Evolutionary conservation across 2,329 filamentous ascomycete species (phyloP).

Genomic region (Sporothrix schenckii): DNA sequence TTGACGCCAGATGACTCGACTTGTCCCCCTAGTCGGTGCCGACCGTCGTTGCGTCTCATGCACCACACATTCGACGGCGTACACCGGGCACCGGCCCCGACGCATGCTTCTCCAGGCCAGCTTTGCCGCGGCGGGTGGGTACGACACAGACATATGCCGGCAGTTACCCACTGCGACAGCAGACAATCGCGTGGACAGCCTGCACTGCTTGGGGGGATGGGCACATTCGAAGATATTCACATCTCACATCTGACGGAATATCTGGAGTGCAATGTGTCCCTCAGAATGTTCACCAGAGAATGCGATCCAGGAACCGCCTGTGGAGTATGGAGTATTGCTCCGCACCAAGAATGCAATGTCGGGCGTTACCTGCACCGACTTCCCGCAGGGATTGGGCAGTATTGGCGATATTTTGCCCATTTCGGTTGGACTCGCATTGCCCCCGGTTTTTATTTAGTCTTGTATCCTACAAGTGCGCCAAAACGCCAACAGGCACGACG

Average conservation of each 20-base stretch:
- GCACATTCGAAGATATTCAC: too few relatives aligned
- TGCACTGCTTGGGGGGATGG: too few relatives aligned
- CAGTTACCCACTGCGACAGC: too few relatives aligned
- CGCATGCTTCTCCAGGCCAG: not conserved
- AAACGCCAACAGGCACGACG: not conserved
- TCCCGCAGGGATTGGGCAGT: not conserved
- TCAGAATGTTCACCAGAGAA: too few relatives aligned
- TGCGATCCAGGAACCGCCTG: too few relatives aligned
- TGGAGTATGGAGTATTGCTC: not conserved
- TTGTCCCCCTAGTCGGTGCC: too few relatives aligned
- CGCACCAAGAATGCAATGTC: not conserved
- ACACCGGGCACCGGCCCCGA: not conserved
- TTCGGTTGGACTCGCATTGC: not conserved
- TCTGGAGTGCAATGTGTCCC: too few relatives aligned
- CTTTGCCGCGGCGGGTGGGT: too few relatives aligned
- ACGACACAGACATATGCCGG: too few relatives aligned
- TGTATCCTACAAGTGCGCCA: not conserved
- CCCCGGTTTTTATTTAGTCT: not conserved
- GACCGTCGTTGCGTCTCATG: too few relatives aligned
- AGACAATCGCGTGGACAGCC: too few relatives aligned
- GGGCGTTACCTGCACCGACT: constrained; percentile 19
- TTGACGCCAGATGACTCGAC: not conserved
- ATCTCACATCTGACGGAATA: too few relatives aligned
- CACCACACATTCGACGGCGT: not conserved
- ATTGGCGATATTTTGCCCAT: not conserved